Evolutionary conservation across 2,329 filamentous ascomycete genomes (phyloP), one percentile per base, ranked within the genome.

Genomic region (Ascochyta viciae-villosae): DNA sequence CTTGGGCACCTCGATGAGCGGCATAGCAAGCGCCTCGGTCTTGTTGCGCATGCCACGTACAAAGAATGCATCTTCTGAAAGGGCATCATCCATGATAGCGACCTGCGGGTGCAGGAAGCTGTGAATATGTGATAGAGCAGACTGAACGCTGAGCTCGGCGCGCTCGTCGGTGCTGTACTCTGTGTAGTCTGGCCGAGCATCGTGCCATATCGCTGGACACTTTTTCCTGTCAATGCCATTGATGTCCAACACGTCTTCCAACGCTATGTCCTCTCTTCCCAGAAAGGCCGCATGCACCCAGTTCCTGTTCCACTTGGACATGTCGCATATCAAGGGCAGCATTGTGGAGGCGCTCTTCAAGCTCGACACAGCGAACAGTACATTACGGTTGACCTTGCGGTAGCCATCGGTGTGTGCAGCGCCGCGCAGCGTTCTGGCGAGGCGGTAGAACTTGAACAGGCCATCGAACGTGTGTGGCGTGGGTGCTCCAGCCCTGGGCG

Each of bases 311-410:
- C 87, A 83, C 22, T 75, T 74, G 6, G 87, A 88, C 93, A 97
- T 97, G 66, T 91, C 85, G 74, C 95, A 98, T 6, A 93, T 91
- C 70, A 96, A 81, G 0, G 92, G 92, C 29, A 96, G 78, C 49
- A 97, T 74, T 29, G 84, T 83, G 0, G 90, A 84, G 15, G 87
- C 86, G 70, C 91, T 95, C 72, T 85, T 85, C 46, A 96, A 76
- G 58, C 83, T 92, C 0, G 90, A 88, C 3, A 90, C 87, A 4
- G 88, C 89, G 71, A 96, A 96, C 3, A 97, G 75, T 15, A 96
- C 83, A 67, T 92, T 92, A 46, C 84, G 84, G 68, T 90, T 91
- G 34, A 77, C 71, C 29, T 71, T 60, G 49, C 78, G 78, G 44
- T 76, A 74, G 4, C 87, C 87, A 24, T 78, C 77, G 0, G 85